Percentiles rank a stretch among this genome's conserved stretches.
Conservation (phyloP, 176 grass and related monocot species). For the Themeda triandra region DNA sequence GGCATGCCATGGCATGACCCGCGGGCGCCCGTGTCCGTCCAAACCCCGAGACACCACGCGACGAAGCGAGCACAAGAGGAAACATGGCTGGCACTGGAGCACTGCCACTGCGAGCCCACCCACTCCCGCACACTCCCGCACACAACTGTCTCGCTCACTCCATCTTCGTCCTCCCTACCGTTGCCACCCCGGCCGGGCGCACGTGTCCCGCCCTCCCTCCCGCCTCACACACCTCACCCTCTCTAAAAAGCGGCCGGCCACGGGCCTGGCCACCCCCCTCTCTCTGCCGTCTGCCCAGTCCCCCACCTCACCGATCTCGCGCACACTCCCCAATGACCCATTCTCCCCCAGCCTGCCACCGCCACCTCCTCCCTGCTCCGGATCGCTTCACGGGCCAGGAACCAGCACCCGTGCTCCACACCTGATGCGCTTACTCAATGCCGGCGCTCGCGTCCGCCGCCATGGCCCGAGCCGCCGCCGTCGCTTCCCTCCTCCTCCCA, state of each 20-base stretch:
- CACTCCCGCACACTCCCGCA: background rate
- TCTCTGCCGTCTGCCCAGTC: background rate
- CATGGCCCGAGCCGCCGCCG: too few species aligned
- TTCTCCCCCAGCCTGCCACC: background rate
- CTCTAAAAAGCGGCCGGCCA: background rate
- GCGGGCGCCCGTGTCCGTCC: background rate
- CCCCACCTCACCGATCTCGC: background rate
- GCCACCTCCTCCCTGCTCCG: background rate
- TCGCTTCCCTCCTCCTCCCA: background rate
- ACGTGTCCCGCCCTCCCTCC: background rate
- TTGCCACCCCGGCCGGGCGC: constrained; percentile 31
- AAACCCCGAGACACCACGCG: background rate
- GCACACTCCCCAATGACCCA: background rate
- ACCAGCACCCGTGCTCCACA: background rate
- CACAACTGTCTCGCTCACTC: background rate
- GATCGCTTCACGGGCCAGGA: background rate
- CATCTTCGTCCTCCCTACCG: constrained; percentile 5
- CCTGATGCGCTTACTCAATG: constrained; percentile 19
- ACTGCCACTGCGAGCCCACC: background rate
- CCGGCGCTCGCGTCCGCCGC: constrained; percentile 21
- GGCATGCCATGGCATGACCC: too few species aligned
- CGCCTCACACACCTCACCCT: background rate
- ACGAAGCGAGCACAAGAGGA: background rate
- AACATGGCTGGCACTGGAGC: too few species aligned
- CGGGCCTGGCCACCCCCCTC: too few species aligned